Base-by-base conservation (phyloP, 257 asterid species). In the Solanum pennellii region DNA sequence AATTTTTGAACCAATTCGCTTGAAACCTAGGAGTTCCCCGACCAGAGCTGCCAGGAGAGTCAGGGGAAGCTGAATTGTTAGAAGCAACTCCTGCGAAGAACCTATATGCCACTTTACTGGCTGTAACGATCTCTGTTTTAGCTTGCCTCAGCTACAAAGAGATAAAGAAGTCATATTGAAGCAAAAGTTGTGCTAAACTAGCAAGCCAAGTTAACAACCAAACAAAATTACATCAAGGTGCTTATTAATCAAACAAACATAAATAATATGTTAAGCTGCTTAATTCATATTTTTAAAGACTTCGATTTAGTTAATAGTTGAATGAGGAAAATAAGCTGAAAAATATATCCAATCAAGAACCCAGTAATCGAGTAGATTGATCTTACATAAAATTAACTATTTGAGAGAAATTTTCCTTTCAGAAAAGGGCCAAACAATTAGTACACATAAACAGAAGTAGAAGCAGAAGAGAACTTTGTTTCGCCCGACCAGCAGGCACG, bases 121-220 rank as follows among this genome's bases (percentile, higher is more conserved):
- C 99, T 33, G 96, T 80, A 66, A 94, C 97, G 35, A 96, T 94
- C 94, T 95, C 99, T 5, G 96, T 91, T 94, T 96, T 96, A 37
- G 99, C 99, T 93, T 96, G 99, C 90, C 96, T 94, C 56, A 94
- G 92, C 99, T 96, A 94, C 94, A 93, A 29, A 52, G 71, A n/a
- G 21, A 90, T 49, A 84, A 89, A 12, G 86, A 85, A 35, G 21
- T 27, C 41, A 65, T 76, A 23, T 21, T 27, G 31, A 25, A 79
- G 77, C 42, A 33, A 85, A 79, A 83, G 10, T 62, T 59, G 29
- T 82, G 71, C 45, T 82, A 82, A 47, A 33, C 27, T 47, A 29
- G 68, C 23, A 11, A 33, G 45, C 69, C 5, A 76, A 12, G 71
- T 65, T 59, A 84, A 33, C 37, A 23, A 42, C 33, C 60, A 27